These are phyloP conservation scores for Penicillium sp. DNA, from an alignment of 2,329 filamentous ascomycete species.

Conservation along the genomic window DNA sequence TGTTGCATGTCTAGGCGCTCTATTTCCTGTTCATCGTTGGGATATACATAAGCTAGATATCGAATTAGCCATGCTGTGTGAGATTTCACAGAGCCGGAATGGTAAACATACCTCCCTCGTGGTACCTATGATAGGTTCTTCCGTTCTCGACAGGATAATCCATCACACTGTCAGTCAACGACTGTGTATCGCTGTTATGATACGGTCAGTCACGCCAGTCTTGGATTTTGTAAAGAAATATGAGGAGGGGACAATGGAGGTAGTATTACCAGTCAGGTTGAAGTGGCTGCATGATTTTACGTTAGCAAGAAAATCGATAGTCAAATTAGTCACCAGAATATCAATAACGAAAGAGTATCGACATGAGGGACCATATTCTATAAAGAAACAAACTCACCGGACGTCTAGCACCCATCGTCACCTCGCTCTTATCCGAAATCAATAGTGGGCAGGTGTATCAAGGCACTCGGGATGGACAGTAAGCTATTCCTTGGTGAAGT, in stretches of 20 bases:
- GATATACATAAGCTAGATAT: constrained; percentile 42
- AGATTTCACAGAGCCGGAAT: background rate
- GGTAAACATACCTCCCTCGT: constrained; percentile 41
- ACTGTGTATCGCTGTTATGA: constrained; percentile 40
- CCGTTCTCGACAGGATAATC: constrained; percentile 45
- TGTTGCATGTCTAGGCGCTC: constrained; percentile 57
- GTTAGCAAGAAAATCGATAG: background rate
- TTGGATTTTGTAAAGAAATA: background rate
- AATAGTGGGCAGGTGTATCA: background rate
- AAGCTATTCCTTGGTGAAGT: constrained; percentile 2
- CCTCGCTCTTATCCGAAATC: constrained; percentile 2
- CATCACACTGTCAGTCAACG: constrained; percentile 43
- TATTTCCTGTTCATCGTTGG: constrained; percentile 56
- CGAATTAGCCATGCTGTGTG: constrained; percentile 16
- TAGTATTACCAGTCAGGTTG: constrained; percentile 5
- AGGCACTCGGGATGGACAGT: background rate
- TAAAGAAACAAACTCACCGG: constrained; percentile 13
- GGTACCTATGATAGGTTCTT: constrained; percentile 46
- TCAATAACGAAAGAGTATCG: background rate
- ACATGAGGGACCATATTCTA: background rate
- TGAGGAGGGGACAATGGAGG: background rate
- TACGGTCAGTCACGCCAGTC: constrained; percentile 6
- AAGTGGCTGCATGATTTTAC: background rate
- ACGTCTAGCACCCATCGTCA: constrained; percentile 19
- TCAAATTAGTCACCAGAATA: background rate